Evolutionary conservation across 2,329 filamentous ascomycete genomes (phyloP).

Genomic region (Penicillium janthinellum): DNA sequence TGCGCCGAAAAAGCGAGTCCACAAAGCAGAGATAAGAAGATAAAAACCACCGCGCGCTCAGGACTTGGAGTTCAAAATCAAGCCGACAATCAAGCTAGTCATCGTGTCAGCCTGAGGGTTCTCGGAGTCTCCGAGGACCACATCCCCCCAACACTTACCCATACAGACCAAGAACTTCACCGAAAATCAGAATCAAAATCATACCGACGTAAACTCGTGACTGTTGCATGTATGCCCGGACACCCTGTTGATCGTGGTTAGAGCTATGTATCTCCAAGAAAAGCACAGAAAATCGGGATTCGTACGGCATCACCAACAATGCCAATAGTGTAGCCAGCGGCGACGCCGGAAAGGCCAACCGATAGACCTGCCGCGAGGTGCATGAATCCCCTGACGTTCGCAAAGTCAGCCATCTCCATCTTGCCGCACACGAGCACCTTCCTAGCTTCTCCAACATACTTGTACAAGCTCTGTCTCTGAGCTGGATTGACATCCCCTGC

Average conservation of each 20-base stretch:
- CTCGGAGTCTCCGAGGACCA: background rate
- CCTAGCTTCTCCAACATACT: slow-evolving; percentile 53
- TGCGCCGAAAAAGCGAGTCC: slow-evolving; percentile 7
- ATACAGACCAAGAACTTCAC: slow-evolving; percentile 94
- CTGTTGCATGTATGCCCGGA: slow-evolving; percentile 94
- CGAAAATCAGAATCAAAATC: slow-evolving; percentile 98
- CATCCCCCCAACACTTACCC: slow-evolving; percentile 63
- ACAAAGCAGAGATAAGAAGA: slow-evolving; percentile 2
- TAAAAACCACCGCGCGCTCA: slow-evolving; percentile 11
- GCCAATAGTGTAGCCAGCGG: slow-evolving; percentile 94
- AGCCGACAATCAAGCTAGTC: slow-evolving; percentile 79
- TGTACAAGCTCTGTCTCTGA: slow-evolving; percentile 79
- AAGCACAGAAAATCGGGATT: slow-evolving; percentile 12
- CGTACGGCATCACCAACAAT: slow-evolving; percentile 86
- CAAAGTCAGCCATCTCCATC: slow-evolving; percentile 23
- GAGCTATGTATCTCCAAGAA: slow-evolving; percentile 5
- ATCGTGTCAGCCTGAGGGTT: slow-evolving; percentile 23
- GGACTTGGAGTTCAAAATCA: slow-evolving; percentile 85
- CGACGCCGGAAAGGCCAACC: slow-evolving; percentile 88
- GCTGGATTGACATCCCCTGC: slow-evolving; percentile 79
- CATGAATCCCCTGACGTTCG: slow-evolving; percentile 72
- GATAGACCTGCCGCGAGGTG: slow-evolving; percentile 88
- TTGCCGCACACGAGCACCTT: slow-evolving; percentile 14
- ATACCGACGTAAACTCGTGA: slow-evolving; percentile 96
- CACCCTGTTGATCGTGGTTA: slow-evolving; percentile 56